Conservation (phyloP, 148 eudicot genomes). For the Beta vulgaris region DNA sequence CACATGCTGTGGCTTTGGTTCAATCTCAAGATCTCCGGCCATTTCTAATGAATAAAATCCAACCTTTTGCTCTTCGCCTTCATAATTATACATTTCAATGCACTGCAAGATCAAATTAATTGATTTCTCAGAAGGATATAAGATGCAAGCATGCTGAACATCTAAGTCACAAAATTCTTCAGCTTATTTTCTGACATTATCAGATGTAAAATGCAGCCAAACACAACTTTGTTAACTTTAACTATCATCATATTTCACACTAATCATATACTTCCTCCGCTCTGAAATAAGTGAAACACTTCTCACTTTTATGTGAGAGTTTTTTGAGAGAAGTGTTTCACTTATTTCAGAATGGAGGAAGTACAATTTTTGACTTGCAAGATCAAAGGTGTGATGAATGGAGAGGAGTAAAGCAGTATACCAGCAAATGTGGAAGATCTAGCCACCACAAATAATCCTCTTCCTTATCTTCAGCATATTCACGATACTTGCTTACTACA, state of each 20-base stretch:
- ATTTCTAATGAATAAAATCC: constrained; percentile 88
- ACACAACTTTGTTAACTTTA: background rate
- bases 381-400: background rate
- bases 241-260: background rate
- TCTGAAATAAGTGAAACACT: too few species aligned
- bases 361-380: too few species aligned
- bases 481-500: constrained; percentile 78
- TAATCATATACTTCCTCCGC: too few species aligned
- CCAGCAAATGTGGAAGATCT: constrained; percentile 84
- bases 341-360: too few species aligned
- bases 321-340: too few species aligned
- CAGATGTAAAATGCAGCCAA: background rate
- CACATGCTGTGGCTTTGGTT: constrained; percentile 83
- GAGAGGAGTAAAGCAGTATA: constrained; percentile 24
- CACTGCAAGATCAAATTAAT: constrained; percentile 49
- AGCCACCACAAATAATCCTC: constrained; percentile 97
- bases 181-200: background rate
- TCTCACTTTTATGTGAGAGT: too few species aligned
- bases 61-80: constrained; percentile 56
- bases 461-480: constrained; percentile 72
- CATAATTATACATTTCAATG: constrained; percentile 67
- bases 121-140: background rate
- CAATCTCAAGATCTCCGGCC: constrained; percentile 85
- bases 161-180: background rate
- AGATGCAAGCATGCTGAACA: background rate